Base-by-base conservation (phyloP, 495 filamentous ascomycete species). In the Podospora didyma region DNA sequence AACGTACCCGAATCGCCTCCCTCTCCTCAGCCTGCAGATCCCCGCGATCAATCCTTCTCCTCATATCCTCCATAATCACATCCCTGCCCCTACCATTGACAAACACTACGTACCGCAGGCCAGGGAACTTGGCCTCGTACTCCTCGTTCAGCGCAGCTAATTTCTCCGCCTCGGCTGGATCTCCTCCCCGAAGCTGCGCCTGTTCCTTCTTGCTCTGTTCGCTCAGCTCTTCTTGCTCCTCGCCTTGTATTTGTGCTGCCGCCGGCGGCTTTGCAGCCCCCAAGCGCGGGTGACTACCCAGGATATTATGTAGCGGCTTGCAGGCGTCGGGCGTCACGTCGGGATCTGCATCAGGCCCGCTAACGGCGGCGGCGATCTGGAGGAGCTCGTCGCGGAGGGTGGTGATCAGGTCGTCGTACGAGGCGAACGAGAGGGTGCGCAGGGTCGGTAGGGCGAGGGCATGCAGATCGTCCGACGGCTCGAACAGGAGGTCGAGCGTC, bases 91-190 rank as follows among this genome's bases (percentile, higher is more conserved):
- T 80, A 19, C 92, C 91, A 73, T 96, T 91, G 52, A 97, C 94
- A 73, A 95, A 98, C 7, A 90, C 85, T 79, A 97, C 89, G 78
- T 96, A 97, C 74, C 86, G 76, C 67, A 97, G 66, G 3, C 93
- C 89, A 7, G 90, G 90, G 73, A 95, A 98, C 45, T 62, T 79
- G 39, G 72, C 75, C 72, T 97, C 94, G 67, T 97, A 98, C 71
- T 89, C 83, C 3, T 72, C 72, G 69, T 98, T 98, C 66, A 97
- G 67, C 31, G 62, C 57, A 37, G 75, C 76, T 46, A 92, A 73
- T 60, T 81, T 75, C 54, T 80, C 77, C 12, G 74, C 83, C 62
- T 86, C 83, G 31, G 75, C 77, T 64, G 64, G 22, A 7, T 49
- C 35, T 19, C 57, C 46, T 20, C 45, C 58, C 37, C 85, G 77